Percentiles rank a stretch among this genome's conserved stretches.
Conservation (phyloP, 331 rosid species). For the Ulmus americana region DNA sequence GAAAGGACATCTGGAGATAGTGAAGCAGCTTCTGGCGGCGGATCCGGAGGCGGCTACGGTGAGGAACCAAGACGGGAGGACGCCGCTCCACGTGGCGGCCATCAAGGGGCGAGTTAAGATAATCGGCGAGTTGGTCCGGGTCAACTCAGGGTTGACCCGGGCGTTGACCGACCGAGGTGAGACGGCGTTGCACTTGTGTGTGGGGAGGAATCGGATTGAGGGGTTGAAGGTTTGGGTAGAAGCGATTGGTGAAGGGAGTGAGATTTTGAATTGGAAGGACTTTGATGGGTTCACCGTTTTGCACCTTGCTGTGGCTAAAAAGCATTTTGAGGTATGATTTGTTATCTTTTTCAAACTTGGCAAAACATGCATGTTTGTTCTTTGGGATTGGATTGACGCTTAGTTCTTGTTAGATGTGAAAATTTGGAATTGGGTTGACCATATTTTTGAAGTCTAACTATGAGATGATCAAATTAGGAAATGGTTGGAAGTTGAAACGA, state of each 20-base stretch:
- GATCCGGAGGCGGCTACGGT: slow-evolving; percentile 12
- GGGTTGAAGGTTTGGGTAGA: slow-evolving; percentile 14
- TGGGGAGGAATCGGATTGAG: slow-evolving; percentile 11
- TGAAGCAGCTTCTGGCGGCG: slow-evolving; percentile 8
- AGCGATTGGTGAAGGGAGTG: slow-evolving; percentile 4
- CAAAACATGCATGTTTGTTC: background rate
- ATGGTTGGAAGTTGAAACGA: no score
- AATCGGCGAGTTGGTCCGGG: slow-evolving; percentile 9
- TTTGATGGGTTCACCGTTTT: slow-evolving; percentile 20
- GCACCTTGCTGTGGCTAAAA: slow-evolving; percentile 28
- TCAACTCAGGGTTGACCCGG: slow-evolving; percentile 10
- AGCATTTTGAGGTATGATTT: slow-evolving; percentile 14
- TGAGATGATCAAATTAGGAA: no score
- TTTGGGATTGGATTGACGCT: background rate
- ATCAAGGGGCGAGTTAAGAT: slow-evolving; percentile 18
- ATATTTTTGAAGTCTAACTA: no score
- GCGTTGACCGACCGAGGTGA: slow-evolving; percentile 20
- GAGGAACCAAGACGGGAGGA: slow-evolving; percentile 22
- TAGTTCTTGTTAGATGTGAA: background rate
- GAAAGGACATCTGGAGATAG: slow-evolving; percentile 15
- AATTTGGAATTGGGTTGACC: no score
- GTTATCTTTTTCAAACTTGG: no score
- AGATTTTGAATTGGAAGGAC: slow-evolving; percentile 19
- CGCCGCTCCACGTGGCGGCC: slow-evolving; percentile 27
- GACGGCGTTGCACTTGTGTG: slow-evolving; percentile 24